These are phyloP conservation scores for Aphanomyces cochlioides DNA, from an alignment of 352 stramenopile genomes.

Conservation along the genomic window DNA sequence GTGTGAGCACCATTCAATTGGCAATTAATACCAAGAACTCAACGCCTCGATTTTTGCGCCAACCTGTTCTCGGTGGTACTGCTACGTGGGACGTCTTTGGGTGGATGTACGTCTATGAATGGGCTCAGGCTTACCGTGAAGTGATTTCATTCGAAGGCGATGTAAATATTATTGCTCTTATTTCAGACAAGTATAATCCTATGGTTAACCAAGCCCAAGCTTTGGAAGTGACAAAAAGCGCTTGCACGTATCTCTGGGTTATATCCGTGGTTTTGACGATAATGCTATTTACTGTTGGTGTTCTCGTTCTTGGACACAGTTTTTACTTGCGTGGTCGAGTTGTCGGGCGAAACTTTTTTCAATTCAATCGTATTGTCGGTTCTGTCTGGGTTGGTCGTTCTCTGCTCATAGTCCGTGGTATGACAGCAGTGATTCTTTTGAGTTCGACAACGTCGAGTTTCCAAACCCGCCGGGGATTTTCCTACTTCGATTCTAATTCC, in stretches of 20 bases:
- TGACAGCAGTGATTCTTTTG: slow-evolving; percentile 6
- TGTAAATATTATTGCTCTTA: slow-evolving; percentile 11
- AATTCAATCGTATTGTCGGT: slow-evolving; percentile 16
- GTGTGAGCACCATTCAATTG: no score
- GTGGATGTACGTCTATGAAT: slow-evolving; percentile 7
- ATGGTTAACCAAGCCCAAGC: background rate
- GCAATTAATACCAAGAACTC: background rate
- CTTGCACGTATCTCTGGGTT: slow-evolving; percentile 10
- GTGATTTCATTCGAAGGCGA: slow-evolving; percentile 23
- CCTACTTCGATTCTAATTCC: background rate
- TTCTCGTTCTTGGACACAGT: no score
- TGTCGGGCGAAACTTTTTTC: background rate
- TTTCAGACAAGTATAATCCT: background rate
- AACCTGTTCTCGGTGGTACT: background rate
- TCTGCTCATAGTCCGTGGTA: background rate
- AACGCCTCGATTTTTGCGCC: background rate
- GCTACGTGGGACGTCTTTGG: background rate
- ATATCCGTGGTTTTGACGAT: background rate
- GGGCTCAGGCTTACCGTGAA: slow-evolving; percentile 6
- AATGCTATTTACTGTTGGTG: no score
- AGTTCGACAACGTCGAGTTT: slow-evolving; percentile 1
- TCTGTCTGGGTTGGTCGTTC: slow-evolving; percentile 20
- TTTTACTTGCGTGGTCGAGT: no score
- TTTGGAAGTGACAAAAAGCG: background rate
- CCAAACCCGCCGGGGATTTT: background rate